Conservation (phyloP, 108 stramenopile genomes). For the Nannochloropsis granulata region DNA sequence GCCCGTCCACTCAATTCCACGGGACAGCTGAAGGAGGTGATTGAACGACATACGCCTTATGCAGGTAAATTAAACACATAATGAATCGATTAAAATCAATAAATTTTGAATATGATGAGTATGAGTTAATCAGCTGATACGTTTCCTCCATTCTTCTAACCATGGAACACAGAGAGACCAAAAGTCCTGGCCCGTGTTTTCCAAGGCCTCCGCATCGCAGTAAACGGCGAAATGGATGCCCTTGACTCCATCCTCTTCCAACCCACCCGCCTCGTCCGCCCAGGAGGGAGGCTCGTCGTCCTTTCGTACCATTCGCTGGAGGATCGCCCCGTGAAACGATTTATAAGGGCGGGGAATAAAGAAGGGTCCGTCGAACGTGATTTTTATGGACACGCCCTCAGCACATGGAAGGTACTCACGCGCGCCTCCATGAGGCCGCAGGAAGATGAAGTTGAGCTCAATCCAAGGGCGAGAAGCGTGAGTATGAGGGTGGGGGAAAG, state of each 20-base stretch:
- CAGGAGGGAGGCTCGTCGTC: slow-evolving; percentile 17
- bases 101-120: no score
- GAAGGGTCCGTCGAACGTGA: neutral
- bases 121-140: no score
- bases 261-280: neutral
- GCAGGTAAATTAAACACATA: neutral
- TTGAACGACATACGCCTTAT: slow-evolving; percentile 1
- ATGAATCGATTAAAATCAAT: no score
- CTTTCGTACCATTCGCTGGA: slow-evolving; percentile 33
- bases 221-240: slow-evolving; percentile 27
- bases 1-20: slow-evolving; percentile 15
- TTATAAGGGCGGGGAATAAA: neutral
- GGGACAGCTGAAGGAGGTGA: slow-evolving; percentile 16
- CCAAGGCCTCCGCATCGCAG: slow-evolving; percentile 10
- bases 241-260: slow-evolving; percentile 17
- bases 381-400: slow-evolving; percentile 9
- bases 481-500: slow-evolving; percentile 12
- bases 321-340: slow-evolving; percentile 1
- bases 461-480: slow-evolving; percentile 19
- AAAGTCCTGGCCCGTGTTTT: slow-evolving; percentile 30
- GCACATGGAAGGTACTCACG: slow-evolving; percentile 5
- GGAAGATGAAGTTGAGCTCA: slow-evolving; percentile 9
- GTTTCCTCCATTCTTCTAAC: neutral
- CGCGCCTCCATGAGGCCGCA: neutral
- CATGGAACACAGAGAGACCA: neutral